These are phyloP conservation scores for Teunomyces pallodes DNA, from an alignment of 805 yeast genomes.

Conservation along the genomic window DNA sequence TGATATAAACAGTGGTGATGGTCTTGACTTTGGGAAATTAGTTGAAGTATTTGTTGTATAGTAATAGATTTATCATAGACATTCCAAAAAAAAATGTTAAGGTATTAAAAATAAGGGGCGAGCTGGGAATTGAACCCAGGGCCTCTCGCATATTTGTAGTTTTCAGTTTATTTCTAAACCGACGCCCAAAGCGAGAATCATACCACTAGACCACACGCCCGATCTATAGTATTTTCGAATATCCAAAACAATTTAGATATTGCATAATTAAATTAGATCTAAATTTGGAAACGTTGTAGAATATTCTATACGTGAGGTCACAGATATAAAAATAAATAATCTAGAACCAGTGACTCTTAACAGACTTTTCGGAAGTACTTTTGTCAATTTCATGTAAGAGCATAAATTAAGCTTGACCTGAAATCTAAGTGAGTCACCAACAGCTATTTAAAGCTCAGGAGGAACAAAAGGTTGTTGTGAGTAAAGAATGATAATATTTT, in stretches of 20 bases:
- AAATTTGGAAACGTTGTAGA: too few species aligned
- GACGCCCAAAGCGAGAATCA: conserved; percentile 23
- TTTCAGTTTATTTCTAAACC: background rate
- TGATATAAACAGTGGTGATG: conserved; percentile 64
- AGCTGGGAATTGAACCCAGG: conserved; percentile 35
- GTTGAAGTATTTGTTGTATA: conserved; percentile 62
- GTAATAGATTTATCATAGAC: background rate
- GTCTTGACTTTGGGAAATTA: conserved; percentile 65
- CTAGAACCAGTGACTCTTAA: too few species aligned
- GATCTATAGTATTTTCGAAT: background rate
- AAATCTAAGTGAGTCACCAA: background rate
- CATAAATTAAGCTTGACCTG: background rate
- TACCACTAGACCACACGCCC: conserved; percentile 27
- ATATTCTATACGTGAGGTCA: too few species aligned
- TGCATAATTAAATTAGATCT: background rate
- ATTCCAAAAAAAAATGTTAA: background rate
- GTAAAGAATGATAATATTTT: conserved; percentile 15
- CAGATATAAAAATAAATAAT: too few species aligned
- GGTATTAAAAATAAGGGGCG: too few species aligned
- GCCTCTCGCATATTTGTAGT: conserved; percentile 26
- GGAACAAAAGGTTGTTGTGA: background rate
- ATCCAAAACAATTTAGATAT: background rate
- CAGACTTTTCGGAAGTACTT: too few species aligned
- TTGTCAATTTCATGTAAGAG: too few species aligned
- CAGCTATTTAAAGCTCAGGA: background rate